Evolutionary conservation across 345 rosid species (phyloP).

Genomic region (Citrus mangshanensis): DNA sequence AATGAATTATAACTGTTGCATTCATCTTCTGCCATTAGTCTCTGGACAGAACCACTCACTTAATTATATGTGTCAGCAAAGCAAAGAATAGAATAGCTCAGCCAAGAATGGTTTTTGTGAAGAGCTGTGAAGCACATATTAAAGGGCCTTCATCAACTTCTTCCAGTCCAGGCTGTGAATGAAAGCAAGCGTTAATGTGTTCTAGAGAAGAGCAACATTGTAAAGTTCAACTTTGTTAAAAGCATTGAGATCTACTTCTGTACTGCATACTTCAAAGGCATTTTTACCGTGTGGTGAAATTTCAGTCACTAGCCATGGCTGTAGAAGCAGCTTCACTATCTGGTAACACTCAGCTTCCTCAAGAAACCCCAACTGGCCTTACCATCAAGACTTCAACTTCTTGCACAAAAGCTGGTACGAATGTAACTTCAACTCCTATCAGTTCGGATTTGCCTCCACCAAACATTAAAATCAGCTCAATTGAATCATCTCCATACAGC

Average conservation of each 20-base stretch:
- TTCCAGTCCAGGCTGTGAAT: not conserved
- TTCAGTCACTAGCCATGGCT: constrained; percentile 28
- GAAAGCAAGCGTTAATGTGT: not conserved
- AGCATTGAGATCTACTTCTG: constrained; percentile 25
- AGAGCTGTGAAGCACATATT: not conserved
- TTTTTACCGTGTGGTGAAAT: not conserved
- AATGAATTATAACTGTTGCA: constrained; percentile 54
- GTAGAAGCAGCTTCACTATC: constrained; percentile 18
- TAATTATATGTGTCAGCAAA: constrained; percentile 39
- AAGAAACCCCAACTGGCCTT: constrained; percentile 44
- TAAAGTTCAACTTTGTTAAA: not conserved
- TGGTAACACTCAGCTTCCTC: not conserved
- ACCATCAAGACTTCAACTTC: constrained; percentile 57
- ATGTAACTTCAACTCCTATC: constrained; percentile 10
- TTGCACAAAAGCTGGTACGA: constrained; percentile 34
- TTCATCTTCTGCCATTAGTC: constrained; percentile 50
- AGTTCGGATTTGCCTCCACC: constrained; percentile 43
- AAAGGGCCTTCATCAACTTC: constrained; percentile 1
- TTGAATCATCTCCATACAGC: constrained; percentile 53
- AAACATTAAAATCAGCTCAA: constrained; percentile 35
- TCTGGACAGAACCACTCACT: constrained; percentile 44
- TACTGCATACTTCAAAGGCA: constrained; percentile 4
- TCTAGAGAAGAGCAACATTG: not conserved
- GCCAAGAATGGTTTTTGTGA: constrained; percentile 15
- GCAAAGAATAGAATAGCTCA: not conserved